A percentile compares a stretch with the other conserved stretches of the same genome.
Conservation (phyloP, 148 eudicot species). For the Camellia japonica region DNA sequence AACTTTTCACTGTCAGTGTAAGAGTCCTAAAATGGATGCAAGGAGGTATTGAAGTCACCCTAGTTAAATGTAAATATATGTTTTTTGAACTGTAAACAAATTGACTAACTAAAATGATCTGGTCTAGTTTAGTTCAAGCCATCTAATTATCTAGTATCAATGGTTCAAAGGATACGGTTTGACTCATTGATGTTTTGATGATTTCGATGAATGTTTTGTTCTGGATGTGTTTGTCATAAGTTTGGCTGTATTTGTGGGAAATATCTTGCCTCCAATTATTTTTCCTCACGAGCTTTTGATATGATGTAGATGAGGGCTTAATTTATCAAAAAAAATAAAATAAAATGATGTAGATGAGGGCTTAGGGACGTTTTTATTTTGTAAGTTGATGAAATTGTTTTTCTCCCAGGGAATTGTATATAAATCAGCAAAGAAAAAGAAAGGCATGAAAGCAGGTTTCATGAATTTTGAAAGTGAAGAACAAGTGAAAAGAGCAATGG, state of each 20-base stretch:
- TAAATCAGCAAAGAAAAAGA: conserved; percentile 83
- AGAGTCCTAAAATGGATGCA: too few species aligned
- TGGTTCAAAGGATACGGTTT: too few species aligned
- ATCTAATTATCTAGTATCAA: too few species aligned
- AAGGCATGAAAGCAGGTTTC: conserved; percentile 82
- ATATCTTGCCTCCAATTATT: not conserved
- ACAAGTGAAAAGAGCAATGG: conserved; percentile 54
- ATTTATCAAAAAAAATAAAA: too few species aligned
- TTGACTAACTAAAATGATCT: too few species aligned
- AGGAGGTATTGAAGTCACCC: not conserved
- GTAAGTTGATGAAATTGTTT: conserved; percentile 10
- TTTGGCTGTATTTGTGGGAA: not conserved
- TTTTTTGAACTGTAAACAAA: too few species aligned
- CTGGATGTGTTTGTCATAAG: not conserved
- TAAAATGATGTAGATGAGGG: not conserved
- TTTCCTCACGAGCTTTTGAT: not conserved
- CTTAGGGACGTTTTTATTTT: not conserved
- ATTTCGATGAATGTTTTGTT: not conserved
- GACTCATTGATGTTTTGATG: too few species aligned
- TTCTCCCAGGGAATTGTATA: conserved; percentile 55
- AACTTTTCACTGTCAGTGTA: too few species aligned
- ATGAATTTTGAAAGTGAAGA: conserved; percentile 61
- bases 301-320: not conserved
- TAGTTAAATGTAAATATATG: too few species aligned
- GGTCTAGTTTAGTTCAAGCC: not conserved